Evolutionary conservation across 768 basidiomycete genomes (phyloP).

Genomic region (Russula emetica): DNA sequence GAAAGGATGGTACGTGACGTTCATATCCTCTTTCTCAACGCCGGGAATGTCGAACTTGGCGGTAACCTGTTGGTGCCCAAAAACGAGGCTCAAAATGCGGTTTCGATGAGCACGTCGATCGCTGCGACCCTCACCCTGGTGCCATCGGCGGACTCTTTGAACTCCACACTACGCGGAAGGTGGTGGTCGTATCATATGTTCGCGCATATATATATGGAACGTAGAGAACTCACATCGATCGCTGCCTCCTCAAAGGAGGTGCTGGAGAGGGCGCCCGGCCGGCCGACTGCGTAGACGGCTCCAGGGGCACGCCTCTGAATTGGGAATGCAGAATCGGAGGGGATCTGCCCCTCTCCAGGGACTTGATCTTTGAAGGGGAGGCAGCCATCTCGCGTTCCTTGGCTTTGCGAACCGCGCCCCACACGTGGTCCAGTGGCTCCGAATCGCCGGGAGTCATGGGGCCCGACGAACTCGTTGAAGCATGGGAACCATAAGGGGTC

Average conservation of each 20-base stretch:
- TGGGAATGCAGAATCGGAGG: constrained; percentile 19
- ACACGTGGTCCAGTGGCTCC: constrained; percentile 52
- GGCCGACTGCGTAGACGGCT: constrained; percentile 13
- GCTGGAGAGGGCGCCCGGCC: constrained; percentile 20
- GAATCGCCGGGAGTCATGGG: constrained; percentile 30
- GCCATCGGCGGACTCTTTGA: constrained; percentile 68
- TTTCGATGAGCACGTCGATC: constrained; percentile 27
- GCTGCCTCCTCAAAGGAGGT: constrained; percentile 51
- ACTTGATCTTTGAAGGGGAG: constrained; percentile 65
- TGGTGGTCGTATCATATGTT: not conserved
- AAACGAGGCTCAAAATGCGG: constrained; percentile 2
- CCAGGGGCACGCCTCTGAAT: constrained; percentile 8
- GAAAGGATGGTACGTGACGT: constrained; percentile 61
- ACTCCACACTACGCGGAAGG: constrained; percentile 48
- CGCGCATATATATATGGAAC: not conserved
- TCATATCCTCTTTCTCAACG: constrained; percentile 67
- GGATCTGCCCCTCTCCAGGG: constrained; percentile 45
- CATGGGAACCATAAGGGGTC: constrained; percentile 22
- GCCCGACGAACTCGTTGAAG: constrained; percentile 27
- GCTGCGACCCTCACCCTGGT: constrained; percentile 40
- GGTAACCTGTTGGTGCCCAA: constrained; percentile 41
- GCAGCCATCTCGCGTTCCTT: constrained; percentile 66
- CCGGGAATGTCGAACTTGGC: constrained; percentile 69
- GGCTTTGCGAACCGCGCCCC: constrained; percentile 59
- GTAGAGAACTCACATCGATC: constrained; percentile 53